Base-by-base conservation (phyloP, 257 asterid species). In the Nicotiana paniculata region DNA sequence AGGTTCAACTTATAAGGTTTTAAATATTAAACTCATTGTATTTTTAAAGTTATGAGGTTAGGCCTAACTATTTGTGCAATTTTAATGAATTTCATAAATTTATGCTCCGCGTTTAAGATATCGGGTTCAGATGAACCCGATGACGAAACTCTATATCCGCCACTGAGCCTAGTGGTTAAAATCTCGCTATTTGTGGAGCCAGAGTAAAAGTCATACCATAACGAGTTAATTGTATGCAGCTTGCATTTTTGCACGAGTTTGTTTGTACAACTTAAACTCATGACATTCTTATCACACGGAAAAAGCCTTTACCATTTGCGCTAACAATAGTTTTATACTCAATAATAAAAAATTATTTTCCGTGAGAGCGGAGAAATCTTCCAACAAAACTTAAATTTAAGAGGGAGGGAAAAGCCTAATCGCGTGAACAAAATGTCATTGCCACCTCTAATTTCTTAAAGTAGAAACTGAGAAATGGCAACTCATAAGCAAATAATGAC, bases 171-270 rank as follows among this genome's bases (percentile, higher is more conserved):
- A 39, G 3, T 0, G 51, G 9, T 43, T 43, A 43, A 43, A 43
- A 43, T 43, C 51, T 43, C 3, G 51, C 3, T 9, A 43, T 43
- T 12, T 1, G 11, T 9, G 12, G 51, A 9, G 12, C 1, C 48
- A 43, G 48, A 8, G 13, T 58, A 59, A n/a, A 11, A 1, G 10
- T 0, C 4, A 0, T 2, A 35, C 10, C 76, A 35, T 18, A 9
- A 3, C 3, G 0, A 32, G 15, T 17, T 0, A 8, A 67, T 33
- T 35, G 0, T 67, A 67, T 3, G 0, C 10, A 11, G 0, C n/a
- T 68, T 68, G 9, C 0, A 32, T 67, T 17, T 1, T 0, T 66
- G 1, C 0, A 9, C 4, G 4, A 35, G 9, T 2, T 35, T 8
- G 3, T 68, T 68, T 68, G 12, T 30, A 1, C 0, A 69, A 1